Evolutionary conservation across 345 rosid species (phyloP), one percentile per base, ranked within the genome.

Genomic region (Aquilaria malaccensis): DNA sequence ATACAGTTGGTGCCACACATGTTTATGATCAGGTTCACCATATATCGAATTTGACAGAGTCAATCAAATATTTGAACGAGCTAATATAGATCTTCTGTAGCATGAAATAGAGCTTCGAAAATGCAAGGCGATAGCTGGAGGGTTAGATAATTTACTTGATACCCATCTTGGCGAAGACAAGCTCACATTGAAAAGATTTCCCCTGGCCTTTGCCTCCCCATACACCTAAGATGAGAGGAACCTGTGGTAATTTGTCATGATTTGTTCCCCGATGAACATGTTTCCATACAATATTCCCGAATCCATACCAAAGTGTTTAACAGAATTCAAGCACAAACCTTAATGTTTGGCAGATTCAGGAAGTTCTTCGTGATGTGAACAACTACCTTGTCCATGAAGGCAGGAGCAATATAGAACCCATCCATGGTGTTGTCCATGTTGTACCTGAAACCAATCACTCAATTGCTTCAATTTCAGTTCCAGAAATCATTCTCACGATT

Each of bases 161-260:
- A 70, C 88, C 84, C 85, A 80, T 76, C 67, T 78, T 83, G 55
- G 81, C 81, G 30, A 83, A 76, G 33, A 83, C 81, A 33, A 83
- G 88, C 67, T 83, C 83, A 48, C 85, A 83, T 11, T 80, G 85
- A 76, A 83, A 83, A 30, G 88, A 76, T 69, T 80, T 80, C 52
- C 85, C 88, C 67, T 82, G 88, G 30, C 88, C 85, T 76, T 80
- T 80, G 63, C 85, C 85, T 50, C 85, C 85, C 85, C 88, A 83
- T 31, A 78, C 63, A 61, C 85, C 88, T 78, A 74, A 67, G n/a
- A 80, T 78, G 2, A 80, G 72, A 53, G 81, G 83, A 68, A 83
- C 77, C 82, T 79, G 80, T 33, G 29, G 30, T 3, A 32, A 31
- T n/a, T 6, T 4, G 7, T 15, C 50, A 50, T 55, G 31, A 53